phyloP scores from a whole-genome alignment of 345 rosid genomes.

The Lepidium sativum region DNA sequence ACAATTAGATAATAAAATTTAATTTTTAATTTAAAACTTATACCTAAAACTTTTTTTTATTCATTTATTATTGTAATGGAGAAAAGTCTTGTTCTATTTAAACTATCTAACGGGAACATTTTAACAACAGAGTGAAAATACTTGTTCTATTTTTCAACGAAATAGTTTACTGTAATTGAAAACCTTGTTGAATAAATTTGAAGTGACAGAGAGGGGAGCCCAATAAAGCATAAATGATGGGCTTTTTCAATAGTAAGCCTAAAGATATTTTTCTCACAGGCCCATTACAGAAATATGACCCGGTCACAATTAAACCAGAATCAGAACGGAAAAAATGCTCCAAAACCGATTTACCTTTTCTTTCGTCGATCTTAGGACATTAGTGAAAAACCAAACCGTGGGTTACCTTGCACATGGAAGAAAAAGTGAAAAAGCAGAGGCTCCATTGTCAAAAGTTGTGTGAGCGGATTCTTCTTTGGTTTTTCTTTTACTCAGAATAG shows the following conservation, averaged over 20 bases:
- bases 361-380: not conserved
- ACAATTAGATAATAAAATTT: no score
- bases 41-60: no score
- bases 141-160: no score
- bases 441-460: not conserved
- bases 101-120: no score
- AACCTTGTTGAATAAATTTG: not conserved
- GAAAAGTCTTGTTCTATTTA: no score
- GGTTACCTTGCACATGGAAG: constrained; percentile 12
- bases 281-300: not conserved
- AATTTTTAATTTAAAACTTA: no score
- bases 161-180: not conserved
- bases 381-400: not conserved
- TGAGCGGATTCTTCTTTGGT: not conserved
- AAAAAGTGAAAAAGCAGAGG: not conserved
- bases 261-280: not conserved
- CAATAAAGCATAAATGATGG: not conserved
- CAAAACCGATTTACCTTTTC: not conserved
- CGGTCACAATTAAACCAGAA: not conserved
- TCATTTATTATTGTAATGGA: no score
- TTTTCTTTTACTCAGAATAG: not conserved
- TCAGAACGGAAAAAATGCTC: not conserved
- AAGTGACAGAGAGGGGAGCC: not conserved
- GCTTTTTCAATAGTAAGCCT: not conserved
- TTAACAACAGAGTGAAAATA: no score